Conservation (phyloP, 176 grass and related monocot genomes). For the Pharus latifolius region DNA sequence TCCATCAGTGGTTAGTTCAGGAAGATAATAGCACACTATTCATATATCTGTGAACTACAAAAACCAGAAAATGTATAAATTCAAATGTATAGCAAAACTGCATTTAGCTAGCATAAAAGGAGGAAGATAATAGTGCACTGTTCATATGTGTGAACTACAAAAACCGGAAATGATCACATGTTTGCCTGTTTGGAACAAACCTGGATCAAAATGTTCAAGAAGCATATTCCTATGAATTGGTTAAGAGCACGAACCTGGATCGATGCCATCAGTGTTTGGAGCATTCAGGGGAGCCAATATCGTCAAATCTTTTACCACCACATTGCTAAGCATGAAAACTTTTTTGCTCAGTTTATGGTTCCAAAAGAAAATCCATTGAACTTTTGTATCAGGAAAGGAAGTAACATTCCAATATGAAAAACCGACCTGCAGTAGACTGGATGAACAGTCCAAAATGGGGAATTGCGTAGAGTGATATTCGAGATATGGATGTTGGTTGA, state of each 20-base stretch:
- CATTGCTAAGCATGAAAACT: slow-evolving; percentile 35
- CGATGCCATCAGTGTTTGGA: slow-evolving; percentile 91
- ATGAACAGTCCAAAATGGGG: slow-evolving; percentile 97
- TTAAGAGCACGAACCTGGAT: slow-evolving; percentile 55
- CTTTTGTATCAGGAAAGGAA: not conserved
- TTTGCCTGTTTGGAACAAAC: not conserved
- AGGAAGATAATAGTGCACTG: not conserved
- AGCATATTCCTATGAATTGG: not conserved
- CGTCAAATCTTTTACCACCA: slow-evolving; percentile 69
- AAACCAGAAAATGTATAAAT: not conserved
- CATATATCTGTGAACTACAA: not conserved
- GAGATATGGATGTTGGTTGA: slow-evolving; percentile 70
- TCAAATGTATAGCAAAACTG: not conserved
- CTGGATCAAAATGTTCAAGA: not conserved
- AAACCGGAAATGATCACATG: no score
- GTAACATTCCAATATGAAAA: not conserved
- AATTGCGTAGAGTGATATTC: slow-evolving; percentile 65
- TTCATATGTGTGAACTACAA: not conserved
- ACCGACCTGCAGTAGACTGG: slow-evolving; percentile 85
- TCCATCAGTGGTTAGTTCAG: not conserved
- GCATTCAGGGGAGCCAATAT: slow-evolving; percentile 74
- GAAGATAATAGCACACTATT: not conserved
- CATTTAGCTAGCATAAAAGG: not conserved
- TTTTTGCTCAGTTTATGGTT: not conserved
- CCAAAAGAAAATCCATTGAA: not conserved